Evolutionary conservation across 306 rosid species (phyloP), one percentile per base, ranked within the genome.

Genomic region (Cyamopsis tetragonoloba): DNA sequence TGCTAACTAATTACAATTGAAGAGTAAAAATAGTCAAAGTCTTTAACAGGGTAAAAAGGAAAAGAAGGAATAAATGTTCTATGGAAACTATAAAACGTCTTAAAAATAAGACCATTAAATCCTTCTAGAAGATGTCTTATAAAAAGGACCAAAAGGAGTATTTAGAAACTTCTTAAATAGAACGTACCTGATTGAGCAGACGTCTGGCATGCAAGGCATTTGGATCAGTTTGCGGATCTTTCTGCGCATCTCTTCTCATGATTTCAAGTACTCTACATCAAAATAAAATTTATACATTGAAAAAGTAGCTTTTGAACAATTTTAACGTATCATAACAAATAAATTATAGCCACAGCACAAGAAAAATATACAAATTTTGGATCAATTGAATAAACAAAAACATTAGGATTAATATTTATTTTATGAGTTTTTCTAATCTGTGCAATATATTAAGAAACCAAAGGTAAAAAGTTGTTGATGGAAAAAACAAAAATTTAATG

Each of bases 241-340:
- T 71, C 69, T 71, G 80, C 11, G 97, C 89, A 83, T 93, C 97
- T 1, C 54, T 48, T 56, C 71, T 83, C 95, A 93, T 88, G 71
- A 88, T 93, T 68, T 90, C 89, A 51, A 88, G 90, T 54, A 93
- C 99, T 77, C 99, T 93, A 83, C 88, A 86, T 27, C 79, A 74
- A 15, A 54, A 72, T 55, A 71, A 65, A 39, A 39, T 13, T 15
- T 24, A 57, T 28, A 18, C 79, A 37, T 44, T 63, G 28, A 60
- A 63, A 68, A 12, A 31, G 22, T 42, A 71, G 6, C 60, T 8
- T 50, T 68, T 24, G 7, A 23, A 62, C 34, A 44, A 43, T 13
- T 72, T 38, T 32, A 57, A 55, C 2, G 18, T 2, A 22, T 19
- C 24, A 49, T 12, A 46, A 32, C 44, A 41, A 7, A 9, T 14